Percentiles rank a stretch among this genome's conserved stretches.
Conservation (phyloP, 805 yeast species). For the Kodamaea nitidulidarum region DNA sequence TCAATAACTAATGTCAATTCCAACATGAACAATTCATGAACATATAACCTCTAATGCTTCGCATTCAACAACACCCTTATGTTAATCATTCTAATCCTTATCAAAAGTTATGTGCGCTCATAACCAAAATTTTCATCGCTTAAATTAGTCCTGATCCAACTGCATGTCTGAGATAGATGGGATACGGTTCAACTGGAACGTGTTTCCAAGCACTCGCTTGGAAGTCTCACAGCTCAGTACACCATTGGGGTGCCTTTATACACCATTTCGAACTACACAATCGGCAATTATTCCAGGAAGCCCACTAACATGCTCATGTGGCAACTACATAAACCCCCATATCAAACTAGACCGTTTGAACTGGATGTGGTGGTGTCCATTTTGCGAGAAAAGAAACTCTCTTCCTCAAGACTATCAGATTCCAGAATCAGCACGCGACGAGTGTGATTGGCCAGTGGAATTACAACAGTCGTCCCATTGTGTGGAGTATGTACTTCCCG, state of each 20-base stretch:
- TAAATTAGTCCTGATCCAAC: not conserved
- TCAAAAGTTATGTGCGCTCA: too few species aligned
- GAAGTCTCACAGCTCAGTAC: slow-evolving; percentile 30
- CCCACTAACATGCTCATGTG: slow-evolving; percentile 29
- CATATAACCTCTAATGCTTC: too few species aligned
- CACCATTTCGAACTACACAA: slow-evolving; percentile 19
- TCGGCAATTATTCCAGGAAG: slow-evolving; percentile 5
- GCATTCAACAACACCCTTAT: too few species aligned
- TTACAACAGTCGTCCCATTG: slow-evolving; percentile 23
- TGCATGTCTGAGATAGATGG: not conserved
- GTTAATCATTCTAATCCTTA: too few species aligned
- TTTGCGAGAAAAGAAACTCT: slow-evolving; percentile 23
- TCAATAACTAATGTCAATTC: too few species aligned
- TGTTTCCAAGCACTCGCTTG: slow-evolving; percentile 36
- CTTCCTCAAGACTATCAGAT: slow-evolving; percentile 19
- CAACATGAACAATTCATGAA: too few species aligned
- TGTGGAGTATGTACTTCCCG: slow-evolving; percentile 30
- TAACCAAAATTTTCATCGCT: too few species aligned
- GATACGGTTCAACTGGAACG: slow-evolving; percentile 67
- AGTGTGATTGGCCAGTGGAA: slow-evolving; percentile 25
- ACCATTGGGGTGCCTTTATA: slow-evolving; percentile 36
- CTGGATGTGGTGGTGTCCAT: slow-evolving; percentile 38
- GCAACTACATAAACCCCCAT: slow-evolving; percentile 24
- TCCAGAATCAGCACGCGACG: slow-evolving; percentile 11
- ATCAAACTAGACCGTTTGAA: slow-evolving; percentile 27